Percentiles rank a stretch among this genome's conserved stretches.
These are phyloP conservation scores for Cordyceps javanica DNA, from an alignment of 2,329 filamentous ascomycete species.

Conservation along the genomic window DNA sequence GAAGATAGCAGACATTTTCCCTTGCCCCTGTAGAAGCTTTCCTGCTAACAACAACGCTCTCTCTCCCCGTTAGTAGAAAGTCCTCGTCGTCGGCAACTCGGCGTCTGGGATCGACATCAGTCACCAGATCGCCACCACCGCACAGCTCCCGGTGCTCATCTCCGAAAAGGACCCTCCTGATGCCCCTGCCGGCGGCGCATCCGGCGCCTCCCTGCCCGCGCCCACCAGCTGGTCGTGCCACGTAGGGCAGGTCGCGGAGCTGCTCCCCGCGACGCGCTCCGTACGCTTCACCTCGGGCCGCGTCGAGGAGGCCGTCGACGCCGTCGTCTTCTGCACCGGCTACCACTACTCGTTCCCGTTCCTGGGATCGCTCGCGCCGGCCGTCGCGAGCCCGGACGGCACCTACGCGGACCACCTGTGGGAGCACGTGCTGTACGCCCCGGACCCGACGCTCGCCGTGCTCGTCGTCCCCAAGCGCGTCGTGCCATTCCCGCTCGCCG, in stretches of 20 bases:
- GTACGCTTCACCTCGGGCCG: conserved; percentile 58
- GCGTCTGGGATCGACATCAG: conserved; percentile 68
- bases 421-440: conserved; percentile 62
- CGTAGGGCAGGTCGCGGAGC: conserved; percentile 42
- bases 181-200: conserved; percentile 21
- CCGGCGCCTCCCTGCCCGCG: conserved; percentile 21
- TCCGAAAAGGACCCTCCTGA: conserved; percentile 37
- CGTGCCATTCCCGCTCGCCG: conserved; percentile 65
- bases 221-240: conserved; percentile 25
- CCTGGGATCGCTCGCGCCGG: conserved; percentile 35
- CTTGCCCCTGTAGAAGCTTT: background rate
- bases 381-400: conserved; percentile 54
- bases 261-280: conserved; percentile 36
- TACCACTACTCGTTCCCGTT: conserved; percentile 82
- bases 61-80: conserved; percentile 38
- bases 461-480: conserved; percentile 60
- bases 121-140: conserved; percentile 52
- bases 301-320: conserved; percentile 60
- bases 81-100: conserved; percentile 62
- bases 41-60: background rate
- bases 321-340: conserved; percentile 76
- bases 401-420: conserved; percentile 62
- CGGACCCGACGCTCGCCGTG: conserved; percentile 60
- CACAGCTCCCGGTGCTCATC: conserved; percentile 48
- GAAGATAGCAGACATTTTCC: background rate